These are phyloP conservation scores for Microbotryomycetes sp. DNA, from an alignment of 1,284 basidiomycete genomes.

Conservation along the genomic window DNA sequence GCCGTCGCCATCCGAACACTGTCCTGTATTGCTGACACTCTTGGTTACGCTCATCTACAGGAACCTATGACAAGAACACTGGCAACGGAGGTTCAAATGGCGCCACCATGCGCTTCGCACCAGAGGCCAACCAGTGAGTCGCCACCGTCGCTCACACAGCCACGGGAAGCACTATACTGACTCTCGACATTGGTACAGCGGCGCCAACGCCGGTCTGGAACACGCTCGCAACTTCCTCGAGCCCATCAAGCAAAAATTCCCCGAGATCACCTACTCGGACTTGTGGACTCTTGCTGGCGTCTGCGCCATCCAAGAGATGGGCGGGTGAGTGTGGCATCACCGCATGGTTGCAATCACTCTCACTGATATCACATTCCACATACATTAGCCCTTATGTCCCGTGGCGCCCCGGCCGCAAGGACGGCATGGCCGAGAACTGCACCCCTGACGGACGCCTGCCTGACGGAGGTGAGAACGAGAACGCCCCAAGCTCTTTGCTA, in stretches of 20 bases:
- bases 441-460: slow-evolving; percentile 43
- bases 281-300: slow-evolving; percentile 45
- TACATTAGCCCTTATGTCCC: slow-evolving; percentile 32
- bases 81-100: slow-evolving; percentile 33
- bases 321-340: slow-evolving; percentile 10
- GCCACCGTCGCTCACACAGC: background rate
- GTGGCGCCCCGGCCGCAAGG: slow-evolving; percentile 43
- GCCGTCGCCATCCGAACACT: background rate
- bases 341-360: background rate
- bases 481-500: too few species aligned
- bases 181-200: background rate
- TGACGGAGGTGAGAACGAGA: too few species aligned
- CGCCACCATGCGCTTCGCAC: slow-evolving; percentile 35
- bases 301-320: slow-evolving; percentile 41
- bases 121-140: slow-evolving; percentile 28
- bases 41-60: slow-evolving; percentile 43
- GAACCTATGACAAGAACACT: slow-evolving; percentile 62
- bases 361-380: background rate
- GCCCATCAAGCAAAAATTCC: slow-evolving; percentile 32
- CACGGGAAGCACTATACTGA: slow-evolving; percentile 12
- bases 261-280: slow-evolving; percentile 26
- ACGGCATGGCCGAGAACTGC: slow-evolving; percentile 37
- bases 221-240: slow-evolving; percentile 31
- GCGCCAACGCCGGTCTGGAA: slow-evolving; percentile 16
- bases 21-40: background rate